Conservation (phyloP, 2,329 filamentous ascomycete genomes). For the Ceratocystis variospora region DNA sequence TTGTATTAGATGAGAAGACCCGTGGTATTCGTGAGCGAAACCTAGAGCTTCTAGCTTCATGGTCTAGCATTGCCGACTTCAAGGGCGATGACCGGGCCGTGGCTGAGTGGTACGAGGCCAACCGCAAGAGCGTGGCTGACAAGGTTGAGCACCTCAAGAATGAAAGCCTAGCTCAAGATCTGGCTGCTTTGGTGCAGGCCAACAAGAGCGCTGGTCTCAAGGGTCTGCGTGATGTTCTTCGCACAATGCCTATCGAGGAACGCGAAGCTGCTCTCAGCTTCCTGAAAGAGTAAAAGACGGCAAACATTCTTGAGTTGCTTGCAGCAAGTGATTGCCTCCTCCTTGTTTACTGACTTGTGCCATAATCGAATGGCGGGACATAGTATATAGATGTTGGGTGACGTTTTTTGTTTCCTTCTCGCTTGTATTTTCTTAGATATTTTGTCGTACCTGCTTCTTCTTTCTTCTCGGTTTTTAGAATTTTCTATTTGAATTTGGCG, state of each 20-base stretch:
- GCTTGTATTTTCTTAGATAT: constrained; percentile 1
- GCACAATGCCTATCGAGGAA: constrained; percentile 77
- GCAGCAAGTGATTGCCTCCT: constrained; percentile 1
- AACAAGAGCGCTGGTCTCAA: constrained; percentile 58
- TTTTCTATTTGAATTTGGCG: background rate
- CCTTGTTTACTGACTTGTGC: constrained; percentile 12
- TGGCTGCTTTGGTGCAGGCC: constrained; percentile 32
- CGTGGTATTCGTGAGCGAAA: constrained; percentile 49
- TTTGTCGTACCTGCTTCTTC: background rate
- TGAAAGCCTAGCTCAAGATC: constrained; percentile 45
- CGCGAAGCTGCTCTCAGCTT: constrained; percentile 65
- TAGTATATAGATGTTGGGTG: constrained; percentile 7
- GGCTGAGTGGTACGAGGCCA: constrained; percentile 91
- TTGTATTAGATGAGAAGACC: constrained; percentile 30
- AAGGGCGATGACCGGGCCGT: constrained; percentile 68
- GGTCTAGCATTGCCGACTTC: constrained; percentile 68
- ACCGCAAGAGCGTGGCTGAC: constrained; percentile 65
- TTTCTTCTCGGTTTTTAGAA: background rate
- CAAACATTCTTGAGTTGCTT: background rate
- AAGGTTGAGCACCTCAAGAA: constrained; percentile 77
- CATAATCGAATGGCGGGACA: background rate
- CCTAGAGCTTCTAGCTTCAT: constrained; percentile 64
- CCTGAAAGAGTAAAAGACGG: constrained; percentile 31
- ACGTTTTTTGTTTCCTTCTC: constrained; percentile 8
- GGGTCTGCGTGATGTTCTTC: constrained; percentile 73